Conservation (phyloP, 108 stramenopile genomes). For the Fragilaria radians region DNA sequence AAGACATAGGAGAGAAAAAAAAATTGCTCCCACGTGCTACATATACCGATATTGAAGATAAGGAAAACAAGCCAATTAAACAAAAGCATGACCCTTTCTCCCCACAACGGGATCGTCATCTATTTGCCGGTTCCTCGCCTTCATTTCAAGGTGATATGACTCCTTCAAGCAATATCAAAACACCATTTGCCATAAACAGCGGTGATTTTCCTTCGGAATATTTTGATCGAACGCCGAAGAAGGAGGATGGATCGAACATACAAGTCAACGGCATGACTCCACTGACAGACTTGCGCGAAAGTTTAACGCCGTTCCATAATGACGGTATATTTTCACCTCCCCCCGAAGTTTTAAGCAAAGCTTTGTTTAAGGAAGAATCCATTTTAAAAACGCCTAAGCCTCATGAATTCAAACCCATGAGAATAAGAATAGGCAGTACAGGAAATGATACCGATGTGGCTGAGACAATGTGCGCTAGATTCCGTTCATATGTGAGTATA, state of each 20-base stretch:
- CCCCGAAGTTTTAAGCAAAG: constrained; percentile 3
- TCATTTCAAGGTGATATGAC: background rate
- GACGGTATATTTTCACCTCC: constrained; percentile 3
- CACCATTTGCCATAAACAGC: background rate
- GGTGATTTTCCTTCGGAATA: background rate
- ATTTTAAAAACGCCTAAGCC: background rate
- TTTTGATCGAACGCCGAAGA: background rate
- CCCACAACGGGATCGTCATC: background rate
- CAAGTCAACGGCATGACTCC: constrained; percentile 7
- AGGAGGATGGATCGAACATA: background rate
- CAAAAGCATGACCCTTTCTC: background rate
- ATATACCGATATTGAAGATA: background rate
- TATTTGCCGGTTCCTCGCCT: background rate
- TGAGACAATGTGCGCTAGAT: background rate
- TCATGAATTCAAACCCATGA: background rate
- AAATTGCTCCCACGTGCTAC: background rate
- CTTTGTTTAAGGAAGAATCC: constrained; percentile 4
- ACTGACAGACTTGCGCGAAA: constrained; percentile 1
- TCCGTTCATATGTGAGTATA: constrained; percentile 1
- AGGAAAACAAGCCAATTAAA: background rate
- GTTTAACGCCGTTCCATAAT: background rate
- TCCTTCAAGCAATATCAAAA: constrained; percentile 1
- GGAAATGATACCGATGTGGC: background rate
- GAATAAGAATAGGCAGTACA: constrained; percentile 7
- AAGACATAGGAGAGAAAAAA: background rate